Evolutionary conservation across 345 rosid genomes (phyloP), one percentile per base, ranked within the genome.

Genomic region (Cardamine chenopodiifolia): DNA sequence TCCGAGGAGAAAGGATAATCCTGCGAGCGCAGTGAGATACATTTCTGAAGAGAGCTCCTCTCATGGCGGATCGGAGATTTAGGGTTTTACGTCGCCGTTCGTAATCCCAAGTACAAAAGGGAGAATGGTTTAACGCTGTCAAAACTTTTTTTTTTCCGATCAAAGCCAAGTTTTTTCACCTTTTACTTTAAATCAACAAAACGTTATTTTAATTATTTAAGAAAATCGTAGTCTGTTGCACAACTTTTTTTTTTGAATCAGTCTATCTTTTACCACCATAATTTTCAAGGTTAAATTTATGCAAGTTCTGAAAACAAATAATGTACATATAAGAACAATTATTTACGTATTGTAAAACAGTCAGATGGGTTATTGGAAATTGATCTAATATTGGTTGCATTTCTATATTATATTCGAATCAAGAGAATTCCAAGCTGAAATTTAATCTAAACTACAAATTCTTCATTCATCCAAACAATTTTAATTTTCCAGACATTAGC

Each of bases 31-130:
- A 74, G 35, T 62, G 66, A 57, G 81, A 75, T 26, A 68, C 45
- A 34, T 78, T 82, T 78, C 78, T 56, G 59, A 79, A 57, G 68
- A 74, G 62, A 66, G 82, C 81, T 63, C 80, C 63, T 76, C 69
- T 79, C 87, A 72, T 82, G 71, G 70, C 65, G 71, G 76, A 68
- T 69, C 65, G 10, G 47, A 35, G 78, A 72, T 78, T 78, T 68
- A 72, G 82, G 82, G 80, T 77, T 77, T 77, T 64, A 56, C 61
- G 65, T 22, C 62, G 62, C 50, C 8, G 57, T 25, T 31, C 17
- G 42, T 66, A 40, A 18, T 37, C 53, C 28, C 1, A 15, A 32
- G 74, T 62, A 64, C 37, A 23, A 20, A 17, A 66, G 31, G 26
- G 17, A 35, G n/a, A 2, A 32, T 34, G 26, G 9, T 34, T 19